Conservation (phyloP, 257 asterid species). For the Nicotiana sylvestris region DNA sequence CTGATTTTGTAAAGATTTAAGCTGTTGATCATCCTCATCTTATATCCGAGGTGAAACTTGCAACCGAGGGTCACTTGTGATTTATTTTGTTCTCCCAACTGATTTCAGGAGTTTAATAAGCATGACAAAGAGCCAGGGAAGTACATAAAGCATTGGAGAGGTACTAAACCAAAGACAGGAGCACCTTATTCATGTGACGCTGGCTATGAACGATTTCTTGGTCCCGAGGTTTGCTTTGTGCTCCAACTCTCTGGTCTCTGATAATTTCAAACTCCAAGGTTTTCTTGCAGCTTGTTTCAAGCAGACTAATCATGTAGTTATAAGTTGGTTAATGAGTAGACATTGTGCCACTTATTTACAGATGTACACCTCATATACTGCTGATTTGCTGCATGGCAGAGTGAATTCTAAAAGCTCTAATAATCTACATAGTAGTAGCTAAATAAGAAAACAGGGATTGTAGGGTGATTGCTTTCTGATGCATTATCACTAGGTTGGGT, state of each 20-base stretch:
- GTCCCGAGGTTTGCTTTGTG: conserved; percentile 74
- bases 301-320: neutral
- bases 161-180: conserved; percentile 92
- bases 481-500: neutral
- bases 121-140: conserved; percentile 92
- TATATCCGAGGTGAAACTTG: neutral
- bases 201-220: conserved; percentile 97
- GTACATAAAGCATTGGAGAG: conserved; percentile 91
- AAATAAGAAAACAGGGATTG: neutral
- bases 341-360: neutral
- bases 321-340: neutral
- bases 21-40: neutral
- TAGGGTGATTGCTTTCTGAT: neutral
- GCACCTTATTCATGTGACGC: conserved; percentile 90
- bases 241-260: conserved; percentile 15
- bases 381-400: neutral
- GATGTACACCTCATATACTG: neutral
- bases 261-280: neutral
- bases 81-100: neutral
- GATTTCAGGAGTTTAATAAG: conserved; percentile 80
- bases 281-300: neutral
- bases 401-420: neutral
- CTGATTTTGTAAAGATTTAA: neutral
- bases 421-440: neutral
- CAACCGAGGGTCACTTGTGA: neutral